phyloP scores from a whole-genome alignment of 139 green algal genomes.

The Zygnema cylindricum region DNA sequence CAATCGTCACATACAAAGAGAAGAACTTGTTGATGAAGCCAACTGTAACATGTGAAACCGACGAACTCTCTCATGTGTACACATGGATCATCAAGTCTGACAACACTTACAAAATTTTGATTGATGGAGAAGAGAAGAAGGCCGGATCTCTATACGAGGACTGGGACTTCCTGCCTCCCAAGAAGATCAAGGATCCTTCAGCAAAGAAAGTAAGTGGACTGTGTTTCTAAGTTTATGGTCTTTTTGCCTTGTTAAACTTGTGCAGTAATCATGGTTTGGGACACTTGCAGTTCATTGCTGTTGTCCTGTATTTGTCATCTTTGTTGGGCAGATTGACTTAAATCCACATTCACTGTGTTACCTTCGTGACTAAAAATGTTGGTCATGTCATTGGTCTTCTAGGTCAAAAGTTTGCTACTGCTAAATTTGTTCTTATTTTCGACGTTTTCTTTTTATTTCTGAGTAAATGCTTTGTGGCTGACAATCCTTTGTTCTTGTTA shows the following conservation, averaged over 20 bases:
- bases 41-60: constrained; percentile 64
- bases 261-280: constrained; percentile 2
- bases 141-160: constrained; percentile 75
- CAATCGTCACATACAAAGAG: constrained; percentile 82
- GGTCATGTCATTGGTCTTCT: too few species aligned
- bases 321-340: too few species aligned
- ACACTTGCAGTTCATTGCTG: not conserved
- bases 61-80: constrained; percentile 70
- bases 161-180: constrained; percentile 82
- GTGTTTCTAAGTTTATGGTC: too few species aligned
- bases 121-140: constrained; percentile 77
- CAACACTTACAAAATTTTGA: constrained; percentile 75
- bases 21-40: constrained; percentile 72
- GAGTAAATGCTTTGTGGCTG: not conserved
- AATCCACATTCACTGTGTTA: too few species aligned
- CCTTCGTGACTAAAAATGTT: too few species aligned
- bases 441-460: not conserved
- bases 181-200: constrained; percentile 84
- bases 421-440: not conserved
- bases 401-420: not conserved
- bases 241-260: not conserved
- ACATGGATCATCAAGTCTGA: constrained; percentile 67
- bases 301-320: not conserved
- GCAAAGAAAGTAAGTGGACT: constrained; percentile 78
- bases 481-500: not conserved